Evolutionary conservation across 2,329 filamentous ascomycete species (phyloP), one percentile per base, ranked within the genome.

Genomic region (Exophiala viscosa): DNA sequence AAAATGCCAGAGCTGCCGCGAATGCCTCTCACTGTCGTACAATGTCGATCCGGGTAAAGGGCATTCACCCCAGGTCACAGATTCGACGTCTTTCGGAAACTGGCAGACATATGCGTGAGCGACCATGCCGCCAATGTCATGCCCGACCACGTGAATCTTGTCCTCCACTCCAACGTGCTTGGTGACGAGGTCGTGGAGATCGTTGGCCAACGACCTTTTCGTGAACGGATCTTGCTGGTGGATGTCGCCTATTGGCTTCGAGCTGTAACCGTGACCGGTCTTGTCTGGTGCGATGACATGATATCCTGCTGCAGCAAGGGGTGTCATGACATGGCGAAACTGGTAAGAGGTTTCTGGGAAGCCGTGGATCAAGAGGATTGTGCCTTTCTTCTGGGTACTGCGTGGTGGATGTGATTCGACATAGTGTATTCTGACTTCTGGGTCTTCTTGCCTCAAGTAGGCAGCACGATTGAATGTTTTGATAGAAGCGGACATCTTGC

Each of bases 91-190:
- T 1, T 50, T 58, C 0, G 72, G 64, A 40, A 69, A 71, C 1
- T 64, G 66, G 1, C 64, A 59, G 3, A 69, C 72, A 52, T 73
- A 73, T 3, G 71, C 68, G 52, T 71, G 70, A 0, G 72, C 71
- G 20, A 77, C 68, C 73, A 76, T 76, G 38, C 73, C 73, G 13
- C 74, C 73, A 15, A 77, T 76, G 49, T 77, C 74, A 47, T 78
- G 72, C 8, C 74, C 74, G 0, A 77, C 68, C 3, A 76, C 59
- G 51, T 76, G 72, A 3, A 74, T 63, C 10, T 69, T 66, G 11
- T 69, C 62, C 11, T 63, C 65, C 59, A 74, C 67, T 0, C 60
- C 56, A 0, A 76, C 59, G 5, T 66, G 61, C 20, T 59, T 45
- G 9, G 58, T 58, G 5, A 69, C 52, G 3, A 70, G 55, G 7